phyloP scores from a whole-genome alignment of 139 green algal genomes.

The Pleodorina starrii region DNA sequence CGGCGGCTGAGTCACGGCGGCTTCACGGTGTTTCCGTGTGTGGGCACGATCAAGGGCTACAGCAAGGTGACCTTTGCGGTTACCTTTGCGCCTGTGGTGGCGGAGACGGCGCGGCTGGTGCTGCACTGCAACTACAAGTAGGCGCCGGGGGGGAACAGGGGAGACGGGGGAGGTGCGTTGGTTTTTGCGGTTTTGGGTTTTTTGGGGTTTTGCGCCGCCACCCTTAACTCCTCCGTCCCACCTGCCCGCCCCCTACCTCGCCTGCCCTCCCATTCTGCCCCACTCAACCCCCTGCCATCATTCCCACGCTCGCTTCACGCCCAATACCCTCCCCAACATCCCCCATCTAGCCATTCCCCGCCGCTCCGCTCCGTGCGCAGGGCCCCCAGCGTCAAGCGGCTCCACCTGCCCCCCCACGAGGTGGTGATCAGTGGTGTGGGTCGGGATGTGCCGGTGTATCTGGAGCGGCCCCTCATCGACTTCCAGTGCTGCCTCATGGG shows the following conservation, averaged over 20 bases:
- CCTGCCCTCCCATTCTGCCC: no score
- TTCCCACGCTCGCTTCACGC: no score
- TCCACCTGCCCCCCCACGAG: conserved; percentile 43
- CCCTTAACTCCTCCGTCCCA: no score
- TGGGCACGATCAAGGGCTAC: conserved; percentile 61
- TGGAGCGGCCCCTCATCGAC: conserved; percentile 64
- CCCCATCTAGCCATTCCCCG: no score
- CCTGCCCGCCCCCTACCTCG: no score
- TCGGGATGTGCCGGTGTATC: conserved; percentile 67
- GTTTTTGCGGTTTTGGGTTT: no score
- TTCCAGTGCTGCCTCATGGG: conserved; percentile 69
- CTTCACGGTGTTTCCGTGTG: conserved; percentile 52
- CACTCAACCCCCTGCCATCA: no score
- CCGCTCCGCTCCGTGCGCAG: background rate
- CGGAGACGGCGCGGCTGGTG: background rate
- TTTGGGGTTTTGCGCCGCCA: no score
- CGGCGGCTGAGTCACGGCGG: conserved; percentile 42
- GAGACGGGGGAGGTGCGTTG: no score
- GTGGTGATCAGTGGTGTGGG: conserved; percentile 59
- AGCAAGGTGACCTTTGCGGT: conserved; percentile 48
- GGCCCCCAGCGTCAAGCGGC: conserved; percentile 38
- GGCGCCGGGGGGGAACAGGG: background rate
- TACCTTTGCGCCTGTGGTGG: conserved; percentile 53
- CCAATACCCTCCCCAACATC: no score
- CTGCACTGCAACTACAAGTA: conserved; percentile 49